Evolutionary conservation across 164 flowering plant species (phyloP).

Genomic region (Houttuynia cordata): DNA sequence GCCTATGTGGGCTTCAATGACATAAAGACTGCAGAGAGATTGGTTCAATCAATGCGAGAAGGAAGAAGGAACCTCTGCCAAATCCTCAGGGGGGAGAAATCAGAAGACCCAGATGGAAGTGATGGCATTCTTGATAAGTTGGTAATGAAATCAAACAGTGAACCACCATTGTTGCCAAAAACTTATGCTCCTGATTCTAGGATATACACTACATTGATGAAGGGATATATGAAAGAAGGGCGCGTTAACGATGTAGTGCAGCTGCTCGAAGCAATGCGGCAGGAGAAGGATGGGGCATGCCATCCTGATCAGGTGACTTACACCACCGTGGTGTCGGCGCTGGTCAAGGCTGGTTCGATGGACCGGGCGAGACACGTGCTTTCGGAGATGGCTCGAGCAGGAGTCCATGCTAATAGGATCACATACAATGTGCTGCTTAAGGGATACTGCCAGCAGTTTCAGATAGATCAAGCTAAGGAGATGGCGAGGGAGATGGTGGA

Average conservation of each 20-base stretch:
- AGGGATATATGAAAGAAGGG: conserved; percentile 83
- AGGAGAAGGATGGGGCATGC: conserved; percentile 45
- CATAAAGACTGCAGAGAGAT: conserved; percentile 60
- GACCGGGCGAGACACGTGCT: conserved; percentile 75
- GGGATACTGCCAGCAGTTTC: conserved; percentile 83
- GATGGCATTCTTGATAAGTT: conserved; percentile 44
- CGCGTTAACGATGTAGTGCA: conserved; percentile 56
- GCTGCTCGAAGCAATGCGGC: conserved; percentile 87
- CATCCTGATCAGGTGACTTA: conserved; percentile 89
- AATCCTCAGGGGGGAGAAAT: conserved; percentile 41
- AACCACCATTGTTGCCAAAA: conserved; percentile 52
- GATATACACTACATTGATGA: conserved; percentile 90
- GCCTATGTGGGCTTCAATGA: conserved; percentile 92
- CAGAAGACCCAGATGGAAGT: conserved; percentile 6
- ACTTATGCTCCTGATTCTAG: conserved; percentile 51
- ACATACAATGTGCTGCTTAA: conserved; percentile 88
- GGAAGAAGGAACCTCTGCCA: conserved; percentile 57
- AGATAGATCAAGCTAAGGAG: conserved; percentile 67
- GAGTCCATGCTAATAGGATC: conserved; percentile 71
- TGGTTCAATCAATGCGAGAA: conserved; percentile 89
- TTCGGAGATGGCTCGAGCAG: conserved; percentile 60
- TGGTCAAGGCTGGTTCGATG: conserved; percentile 71
- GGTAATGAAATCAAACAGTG: conserved; percentile 22
- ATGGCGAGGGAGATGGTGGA: conserved; percentile 56
- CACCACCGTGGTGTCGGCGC: conserved; percentile 79